Conservation (phyloP, 306 rosid genomes). For the Dicorynia guianensis region DNA sequence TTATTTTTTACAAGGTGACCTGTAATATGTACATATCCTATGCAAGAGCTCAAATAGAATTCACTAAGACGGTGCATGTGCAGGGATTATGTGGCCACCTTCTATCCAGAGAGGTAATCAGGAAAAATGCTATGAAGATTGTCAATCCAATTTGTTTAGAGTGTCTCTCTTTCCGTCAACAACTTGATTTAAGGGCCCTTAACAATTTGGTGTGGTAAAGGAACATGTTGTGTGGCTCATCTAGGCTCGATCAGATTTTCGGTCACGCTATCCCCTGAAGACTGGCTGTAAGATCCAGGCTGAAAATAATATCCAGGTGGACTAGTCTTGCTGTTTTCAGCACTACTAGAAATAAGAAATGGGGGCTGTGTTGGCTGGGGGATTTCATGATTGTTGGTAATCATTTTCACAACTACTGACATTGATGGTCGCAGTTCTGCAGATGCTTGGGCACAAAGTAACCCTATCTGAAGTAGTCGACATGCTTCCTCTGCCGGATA, state of each 20-base stretch:
- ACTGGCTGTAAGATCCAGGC: constrained; percentile 33
- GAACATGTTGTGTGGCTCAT: constrained; percentile 24
- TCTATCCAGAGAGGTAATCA: not conserved
- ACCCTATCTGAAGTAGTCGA: constrained; percentile 43
- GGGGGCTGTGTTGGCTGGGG: constrained; percentile 48
- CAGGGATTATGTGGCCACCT: constrained; percentile 17
- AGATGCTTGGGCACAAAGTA: constrained; percentile 50
- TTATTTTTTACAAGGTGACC: not conserved
- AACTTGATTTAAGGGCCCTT: not conserved
- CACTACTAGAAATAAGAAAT: constrained; percentile 32
- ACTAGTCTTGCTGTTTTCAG: constrained; percentile 33
- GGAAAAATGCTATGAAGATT: constrained; percentile 21
- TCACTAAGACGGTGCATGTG: constrained; percentile 11
- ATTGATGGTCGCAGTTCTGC: constrained; percentile 47
- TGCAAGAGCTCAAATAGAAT: not conserved
- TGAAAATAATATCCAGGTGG: constrained; percentile 24
- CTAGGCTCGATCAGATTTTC: constrained; percentile 37
- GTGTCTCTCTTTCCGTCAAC: not conserved
- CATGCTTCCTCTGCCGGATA: constrained; percentile 34
- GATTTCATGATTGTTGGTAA: constrained; percentile 29
- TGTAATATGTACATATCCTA: not conserved
- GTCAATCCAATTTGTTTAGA: not conserved
- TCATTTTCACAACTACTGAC: constrained; percentile 47
- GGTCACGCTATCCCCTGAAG: constrained; percentile 44
- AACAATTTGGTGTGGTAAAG: constrained; percentile 35